Conservation (phyloP, 2,329 filamentous ascomycete genomes). For the Alternaria triticina region DNA sequence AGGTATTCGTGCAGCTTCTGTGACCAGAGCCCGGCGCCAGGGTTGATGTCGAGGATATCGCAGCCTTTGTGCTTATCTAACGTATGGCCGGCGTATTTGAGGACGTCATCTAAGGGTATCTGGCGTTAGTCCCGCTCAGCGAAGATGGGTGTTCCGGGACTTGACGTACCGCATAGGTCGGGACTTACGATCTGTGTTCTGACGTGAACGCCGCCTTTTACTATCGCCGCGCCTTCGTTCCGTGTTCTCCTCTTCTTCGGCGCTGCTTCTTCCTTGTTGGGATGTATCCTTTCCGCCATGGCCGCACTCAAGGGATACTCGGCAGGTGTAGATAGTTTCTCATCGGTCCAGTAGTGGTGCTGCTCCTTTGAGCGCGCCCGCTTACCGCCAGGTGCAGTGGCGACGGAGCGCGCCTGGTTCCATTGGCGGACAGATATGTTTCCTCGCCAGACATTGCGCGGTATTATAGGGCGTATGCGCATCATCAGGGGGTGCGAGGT, state of each 20-base stretch:
- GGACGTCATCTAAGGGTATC: slow-evolving; percentile 64
- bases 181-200: slow-evolving; percentile 52
- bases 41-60: slow-evolving; percentile 87
- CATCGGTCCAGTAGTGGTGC: slow-evolving; percentile 15
- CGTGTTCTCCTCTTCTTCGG: slow-evolving; percentile 1
- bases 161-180: slow-evolving; percentile 53
- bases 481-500: slow-evolving; percentile 22
- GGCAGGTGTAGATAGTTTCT: slow-evolving; percentile 19
- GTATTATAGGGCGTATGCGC: slow-evolving; percentile 20
- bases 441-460: slow-evolving; percentile 9
- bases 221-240: neutral
- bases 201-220: slow-evolving; percentile 10
- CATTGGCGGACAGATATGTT: neutral
- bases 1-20: slow-evolving; percentile 75
- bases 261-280: slow-evolving; percentile 6
- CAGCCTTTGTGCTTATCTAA: slow-evolving; percentile 76
- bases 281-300: slow-evolving; percentile 16
- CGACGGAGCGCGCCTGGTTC: slow-evolving; percentile 10
- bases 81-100: slow-evolving; percentile 72
- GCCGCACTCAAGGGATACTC: slow-evolving; percentile 22
- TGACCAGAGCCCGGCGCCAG: slow-evolving; percentile 81
- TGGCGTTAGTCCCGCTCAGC: slow-evolving; percentile 13
- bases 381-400: neutral
- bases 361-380: neutral
- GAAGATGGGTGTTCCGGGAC: slow-evolving; percentile 13